Evolutionary conservation across 345 rosid species (phyloP).

Genomic region (Sapria himalayana): DNA sequence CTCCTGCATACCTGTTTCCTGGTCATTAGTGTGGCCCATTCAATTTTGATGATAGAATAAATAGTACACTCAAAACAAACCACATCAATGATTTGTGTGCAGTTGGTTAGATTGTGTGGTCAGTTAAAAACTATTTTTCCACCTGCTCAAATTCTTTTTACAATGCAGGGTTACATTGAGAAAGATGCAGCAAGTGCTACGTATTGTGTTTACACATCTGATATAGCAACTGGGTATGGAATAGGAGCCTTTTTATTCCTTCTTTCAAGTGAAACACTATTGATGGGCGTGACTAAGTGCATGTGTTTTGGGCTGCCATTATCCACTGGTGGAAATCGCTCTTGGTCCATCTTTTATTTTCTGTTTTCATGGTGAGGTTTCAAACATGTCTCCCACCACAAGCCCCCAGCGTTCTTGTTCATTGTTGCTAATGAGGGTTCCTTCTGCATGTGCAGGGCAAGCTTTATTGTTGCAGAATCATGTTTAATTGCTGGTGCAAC

Average conservation of each 20-base stretch:
- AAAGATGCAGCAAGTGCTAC: conserved; percentile 33
- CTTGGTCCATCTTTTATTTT: conserved; percentile 89
- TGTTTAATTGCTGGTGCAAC: conserved; percentile 83
- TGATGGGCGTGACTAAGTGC: conserved; percentile 86
- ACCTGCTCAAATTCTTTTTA: too few relatives aligned
- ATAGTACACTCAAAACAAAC: too few relatives aligned
- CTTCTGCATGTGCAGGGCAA: conserved; percentile 23
- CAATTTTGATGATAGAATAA: too few relatives aligned
- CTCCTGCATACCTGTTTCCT: too few relatives aligned
- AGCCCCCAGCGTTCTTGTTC: background rate
- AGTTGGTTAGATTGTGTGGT: too few relatives aligned
- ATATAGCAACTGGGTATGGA: conserved; percentile 90
- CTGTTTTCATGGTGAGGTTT: conserved; percentile 59
- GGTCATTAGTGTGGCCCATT: too few relatives aligned
- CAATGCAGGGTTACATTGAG: conserved; percentile 32
- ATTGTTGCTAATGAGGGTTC: background rate
- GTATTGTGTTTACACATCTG: conserved; percentile 64
- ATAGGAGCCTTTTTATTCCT: conserved; percentile 87
- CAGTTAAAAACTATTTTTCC: too few relatives aligned
- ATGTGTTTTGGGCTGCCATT: conserved; percentile 92
- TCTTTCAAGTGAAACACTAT: conserved; percentile 61
- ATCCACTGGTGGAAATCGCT: conserved; percentile 60
- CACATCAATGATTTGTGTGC: too few relatives aligned
- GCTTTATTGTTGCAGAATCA: conserved; percentile 79
- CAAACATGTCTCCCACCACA: background rate